phyloP scores from a whole-genome alignment of 495 filamentous ascomycete species.

The Neurospora sp. region DNA sequence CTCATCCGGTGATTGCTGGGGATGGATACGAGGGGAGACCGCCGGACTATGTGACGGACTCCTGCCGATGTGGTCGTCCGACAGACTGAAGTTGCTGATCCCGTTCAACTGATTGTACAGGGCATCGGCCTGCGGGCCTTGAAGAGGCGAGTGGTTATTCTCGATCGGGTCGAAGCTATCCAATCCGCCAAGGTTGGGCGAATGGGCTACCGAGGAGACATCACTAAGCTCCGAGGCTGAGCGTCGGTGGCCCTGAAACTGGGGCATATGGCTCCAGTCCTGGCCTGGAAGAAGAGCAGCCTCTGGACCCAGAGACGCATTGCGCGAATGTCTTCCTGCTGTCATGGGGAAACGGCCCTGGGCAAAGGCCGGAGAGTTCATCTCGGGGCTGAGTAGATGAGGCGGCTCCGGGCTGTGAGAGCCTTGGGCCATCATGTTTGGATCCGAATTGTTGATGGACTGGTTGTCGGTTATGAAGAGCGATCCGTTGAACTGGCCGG shows the following conservation, averaged over 20 bases:
- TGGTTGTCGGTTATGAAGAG: constrained; percentile 40
- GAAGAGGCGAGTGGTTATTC: constrained; percentile 68
- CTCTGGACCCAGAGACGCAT: constrained; percentile 71
- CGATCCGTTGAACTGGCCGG: constrained; percentile 38
- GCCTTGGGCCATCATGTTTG: constrained; percentile 61
- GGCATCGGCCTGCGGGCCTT: constrained; percentile 60
- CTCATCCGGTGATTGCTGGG: constrained; percentile 50
- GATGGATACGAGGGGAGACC: constrained; percentile 70
- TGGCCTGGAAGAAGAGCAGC: constrained; percentile 60
- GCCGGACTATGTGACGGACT: constrained; percentile 80
- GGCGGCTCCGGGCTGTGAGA: constrained; percentile 54
- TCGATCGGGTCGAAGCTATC: constrained; percentile 71
- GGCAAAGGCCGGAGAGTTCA: constrained; percentile 46
- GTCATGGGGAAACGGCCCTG: constrained; percentile 47
- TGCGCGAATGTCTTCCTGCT: constrained; percentile 56
- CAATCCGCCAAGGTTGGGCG: constrained; percentile 67
- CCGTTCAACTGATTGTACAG: constrained; percentile 70
- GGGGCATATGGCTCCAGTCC: constrained; percentile 58
- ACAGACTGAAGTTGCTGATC: constrained; percentile 73
- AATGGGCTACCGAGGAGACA: constrained; percentile 65
- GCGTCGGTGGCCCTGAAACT: constrained; percentile 70
- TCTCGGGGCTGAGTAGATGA: constrained; percentile 59
- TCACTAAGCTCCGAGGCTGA: constrained; percentile 89
- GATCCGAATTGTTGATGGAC: constrained; percentile 44
- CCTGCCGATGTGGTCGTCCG: constrained; percentile 54